Conservation (phyloP, 495 filamentous ascomycete genomes). For the Glonium stellatum region DNA sequence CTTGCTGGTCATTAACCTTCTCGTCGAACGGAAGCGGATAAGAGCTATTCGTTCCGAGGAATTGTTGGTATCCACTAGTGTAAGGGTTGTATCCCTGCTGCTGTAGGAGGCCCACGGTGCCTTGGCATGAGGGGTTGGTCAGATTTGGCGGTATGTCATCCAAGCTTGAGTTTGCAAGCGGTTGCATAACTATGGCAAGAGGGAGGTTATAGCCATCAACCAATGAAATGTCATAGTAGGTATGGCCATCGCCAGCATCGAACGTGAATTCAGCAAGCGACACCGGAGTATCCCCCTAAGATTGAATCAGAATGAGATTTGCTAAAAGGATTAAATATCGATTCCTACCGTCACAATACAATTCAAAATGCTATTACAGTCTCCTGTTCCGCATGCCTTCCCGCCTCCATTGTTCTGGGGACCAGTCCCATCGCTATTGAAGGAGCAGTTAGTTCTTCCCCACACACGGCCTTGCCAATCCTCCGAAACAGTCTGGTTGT, state of each 20-base stretch:
- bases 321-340: conserved; percentile 6
- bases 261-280: conserved; percentile 74
- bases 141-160: conserved; percentile 60
- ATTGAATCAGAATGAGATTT: not conserved
- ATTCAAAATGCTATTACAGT: conserved; percentile 60
- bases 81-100: conserved; percentile 38
- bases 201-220: conserved; percentile 82
- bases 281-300: conserved; percentile 54
- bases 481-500: conserved; percentile 49
- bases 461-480: conserved; percentile 76
- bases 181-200: conserved; percentile 55
- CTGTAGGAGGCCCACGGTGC: conserved; percentile 50
- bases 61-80: conserved; percentile 30
- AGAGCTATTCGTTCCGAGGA: conserved; percentile 48
- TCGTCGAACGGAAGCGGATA: conserved; percentile 59
- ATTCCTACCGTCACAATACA: conserved; percentile 57
- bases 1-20: conserved; percentile 40
- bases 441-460: conserved; percentile 76
- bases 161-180: conserved; percentile 47
- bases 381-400: conserved; percentile 62
- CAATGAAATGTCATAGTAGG: conserved; percentile 76
- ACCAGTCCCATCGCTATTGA: conserved; percentile 51
- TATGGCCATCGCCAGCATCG: conserved; percentile 49
- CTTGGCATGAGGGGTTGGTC: conserved; percentile 67
- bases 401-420: conserved; percentile 42